Evolutionary conservation across 2,329 filamentous ascomycete genomes (phyloP).

Genomic region (Pseudogymnoascus sp.): DNA sequence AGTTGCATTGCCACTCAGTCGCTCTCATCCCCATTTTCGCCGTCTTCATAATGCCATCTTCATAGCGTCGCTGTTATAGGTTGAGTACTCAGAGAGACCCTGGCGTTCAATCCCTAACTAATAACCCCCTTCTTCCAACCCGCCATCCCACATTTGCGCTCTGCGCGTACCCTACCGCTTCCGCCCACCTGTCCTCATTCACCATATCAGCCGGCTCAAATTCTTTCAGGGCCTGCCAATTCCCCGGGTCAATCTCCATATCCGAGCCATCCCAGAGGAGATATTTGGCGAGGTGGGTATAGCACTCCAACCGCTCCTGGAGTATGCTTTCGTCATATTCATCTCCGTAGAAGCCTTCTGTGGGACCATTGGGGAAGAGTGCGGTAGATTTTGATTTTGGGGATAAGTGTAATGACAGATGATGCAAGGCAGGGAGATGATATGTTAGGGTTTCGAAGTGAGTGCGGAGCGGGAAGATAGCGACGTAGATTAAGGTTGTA

Average conservation of each 20-base stretch:
- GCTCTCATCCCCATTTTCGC: background rate
- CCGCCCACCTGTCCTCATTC: conserved; percentile 40
- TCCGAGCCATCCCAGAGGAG: conserved; percentile 25
- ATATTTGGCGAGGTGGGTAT: conserved; percentile 27
- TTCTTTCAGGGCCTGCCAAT: conserved; percentile 38
- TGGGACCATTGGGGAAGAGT: conserved; percentile 20
- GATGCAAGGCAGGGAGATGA: conserved; percentile 43
- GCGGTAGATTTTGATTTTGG: conserved; percentile 24
- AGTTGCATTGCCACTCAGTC: background rate
- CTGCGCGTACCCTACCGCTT: conserved; percentile 37
- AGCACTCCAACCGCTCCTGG: conserved; percentile 17
- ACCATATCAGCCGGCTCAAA: conserved; percentile 46
- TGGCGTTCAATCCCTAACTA: conserved; percentile 29
- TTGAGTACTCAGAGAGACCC: background rate
- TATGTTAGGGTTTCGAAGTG: conserved; percentile 48
- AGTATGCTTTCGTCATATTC: conserved; percentile 24
- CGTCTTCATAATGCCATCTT: background rate
- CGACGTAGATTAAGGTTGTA: conserved; percentile 50
- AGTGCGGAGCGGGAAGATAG: conserved; percentile 58
- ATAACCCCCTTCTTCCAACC: conserved; percentile 39
- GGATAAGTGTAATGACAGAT: conserved; percentile 47
- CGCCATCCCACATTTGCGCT: conserved; percentile 35
- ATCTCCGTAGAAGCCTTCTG: conserved; percentile 25
- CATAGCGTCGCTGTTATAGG: background rate
- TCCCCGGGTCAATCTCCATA: conserved; percentile 26